Base-by-base conservation (phyloP, 441 rosid genomes). In the Flueggea neowawraea region DNA sequence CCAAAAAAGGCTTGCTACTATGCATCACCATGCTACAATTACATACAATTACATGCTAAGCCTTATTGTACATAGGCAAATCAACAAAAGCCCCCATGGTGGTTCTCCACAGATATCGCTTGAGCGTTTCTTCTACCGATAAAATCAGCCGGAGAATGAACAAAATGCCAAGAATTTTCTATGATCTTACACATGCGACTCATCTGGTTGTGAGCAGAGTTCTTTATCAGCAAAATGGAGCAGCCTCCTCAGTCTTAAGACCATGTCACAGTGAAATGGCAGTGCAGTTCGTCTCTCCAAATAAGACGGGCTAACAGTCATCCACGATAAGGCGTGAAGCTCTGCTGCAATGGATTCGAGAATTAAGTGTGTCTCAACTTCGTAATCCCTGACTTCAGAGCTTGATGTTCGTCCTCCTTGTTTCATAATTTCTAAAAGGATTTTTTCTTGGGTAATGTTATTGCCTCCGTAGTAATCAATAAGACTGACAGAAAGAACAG, bases 181-280 rank as follows among this genome's bases (percentile, higher is more conserved):
- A 17, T 59, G 58, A 32, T 67, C 58, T 72, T 67, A 84, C 56
- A 69, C 67, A 68, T 76, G 82, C 0, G 83, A 75, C 71, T 85
- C 87, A 56, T 84, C 95, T n/a, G 87, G 86, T 64, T 73, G 78
- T 11, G 79, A 64, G 54, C 90, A 87, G 50, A 89, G 84, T 75
- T 89, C 97, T 79, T 83, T 92, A 58, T 96, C 98, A 6, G 99
- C 98, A 78, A 88, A 95, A 87, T 95, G 97, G 69, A 95, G 97
- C 71, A 95, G 78, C 71, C 99, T 89, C 78, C 96, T 86, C 55
- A 95, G 82, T 77, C 99, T 85, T 68, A 95, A 75, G 68, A 95
- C 96, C 98, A 86, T 90, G 78, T 95, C 99, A 67, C 94, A 84
- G 69, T 92, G 99, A 72, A 88, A 87, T 2, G 99, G 99, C 52